Evolutionary conservation across 805 yeast genomes (phyloP).

Genomic region (Jamesozyma spencerorum): DNA sequence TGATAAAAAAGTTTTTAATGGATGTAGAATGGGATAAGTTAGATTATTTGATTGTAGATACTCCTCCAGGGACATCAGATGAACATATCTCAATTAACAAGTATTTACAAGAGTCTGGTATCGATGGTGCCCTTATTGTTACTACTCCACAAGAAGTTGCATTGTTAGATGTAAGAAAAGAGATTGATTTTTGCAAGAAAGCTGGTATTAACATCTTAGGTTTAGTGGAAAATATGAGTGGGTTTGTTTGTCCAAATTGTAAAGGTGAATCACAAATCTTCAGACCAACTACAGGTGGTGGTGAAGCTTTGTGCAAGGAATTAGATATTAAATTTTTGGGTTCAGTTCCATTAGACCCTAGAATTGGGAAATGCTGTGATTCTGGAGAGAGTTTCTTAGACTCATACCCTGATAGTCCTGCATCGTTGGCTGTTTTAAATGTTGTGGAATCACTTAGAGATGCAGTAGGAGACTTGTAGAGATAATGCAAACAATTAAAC

Average conservation of each 20-base stretch:
- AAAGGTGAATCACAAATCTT: constrained; percentile 83
- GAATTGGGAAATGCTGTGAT: constrained; percentile 87
- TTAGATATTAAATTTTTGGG: constrained; percentile 74
- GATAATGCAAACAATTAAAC: too few relatives aligned
- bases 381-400: constrained; percentile 78
- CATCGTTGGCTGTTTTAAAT: constrained; percentile 72
- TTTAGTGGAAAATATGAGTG: constrained; percentile 94
- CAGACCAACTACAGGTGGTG: constrained; percentile 96
- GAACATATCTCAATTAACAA: constrained; percentile 88
- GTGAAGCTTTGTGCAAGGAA: constrained; percentile 73
- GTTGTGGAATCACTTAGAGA: constrained; percentile 70
- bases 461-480: constrained; percentile 33
- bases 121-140: constrained; percentile 90
- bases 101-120: constrained; percentile 79
- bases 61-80: constrained; percentile 98
- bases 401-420: constrained; percentile 83
- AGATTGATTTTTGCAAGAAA: constrained; percentile 86
- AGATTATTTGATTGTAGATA: constrained; percentile 84
- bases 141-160: constrained; percentile 99
- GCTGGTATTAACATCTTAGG: constrained; percentile 84
- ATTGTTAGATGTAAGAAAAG: constrained; percentile 86
- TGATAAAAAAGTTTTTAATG: constrained; percentile 85
- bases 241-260: constrained; percentile 94
- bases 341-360: constrained; percentile 89
- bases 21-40: constrained; percentile 85